Percentiles rank a stretch among this genome's conserved stretches.
Conservation (phyloP, 2,329 filamentous ascomycete genomes). For the Pseudogymnoascus sp. region DNA sequence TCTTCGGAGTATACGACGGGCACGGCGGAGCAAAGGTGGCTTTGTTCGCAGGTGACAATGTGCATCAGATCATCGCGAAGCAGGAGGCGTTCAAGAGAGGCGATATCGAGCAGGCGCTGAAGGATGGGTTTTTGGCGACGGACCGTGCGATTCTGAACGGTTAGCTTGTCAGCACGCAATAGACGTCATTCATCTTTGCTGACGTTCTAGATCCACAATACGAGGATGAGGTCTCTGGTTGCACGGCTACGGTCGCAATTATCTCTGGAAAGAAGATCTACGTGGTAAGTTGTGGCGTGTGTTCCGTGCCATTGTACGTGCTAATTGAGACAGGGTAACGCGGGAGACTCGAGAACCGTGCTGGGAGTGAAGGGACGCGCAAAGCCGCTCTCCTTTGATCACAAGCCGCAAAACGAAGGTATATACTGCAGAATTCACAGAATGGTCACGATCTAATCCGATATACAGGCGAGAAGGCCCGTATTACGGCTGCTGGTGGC, state of each 20-base stretch:
- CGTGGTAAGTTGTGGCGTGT: constrained; percentile 58
- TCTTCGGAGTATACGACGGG: constrained; percentile 97
- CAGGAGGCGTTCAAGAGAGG: constrained; percentile 88
- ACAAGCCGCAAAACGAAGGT: constrained; percentile 99
- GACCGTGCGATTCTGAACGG: constrained; percentile 93
- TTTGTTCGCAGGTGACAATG: constrained; percentile 80
- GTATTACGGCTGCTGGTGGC: constrained; percentile 89
- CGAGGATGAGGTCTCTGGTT: constrained; percentile 95
- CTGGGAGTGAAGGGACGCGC: constrained; percentile 93
- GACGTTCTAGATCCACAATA: constrained; percentile 75
- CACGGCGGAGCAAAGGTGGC: constrained; percentile 97
- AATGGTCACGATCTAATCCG: constrained; percentile 12
- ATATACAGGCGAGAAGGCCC: constrained; percentile 77
- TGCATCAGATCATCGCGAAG: constrained; percentile 89
- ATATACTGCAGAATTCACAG: constrained; percentile 19
- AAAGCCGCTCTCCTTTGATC: constrained; percentile 97
- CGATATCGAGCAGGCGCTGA: constrained; percentile 89
- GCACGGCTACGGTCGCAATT: constrained; percentile 86
- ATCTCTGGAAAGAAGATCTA: constrained; percentile 89
- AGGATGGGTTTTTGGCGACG: constrained; percentile 93
- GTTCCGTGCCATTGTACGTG: constrained; percentile 12
- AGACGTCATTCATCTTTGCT: constrained; percentile 16
- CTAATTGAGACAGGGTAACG: constrained; percentile 65
- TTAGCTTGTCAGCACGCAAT: constrained; percentile 35
- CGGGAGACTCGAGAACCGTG: constrained; percentile 90